These are phyloP conservation scores for Aphanomyces astaci DNA, from an alignment of 352 stramenopile species.

Conservation along the genomic window DNA sequence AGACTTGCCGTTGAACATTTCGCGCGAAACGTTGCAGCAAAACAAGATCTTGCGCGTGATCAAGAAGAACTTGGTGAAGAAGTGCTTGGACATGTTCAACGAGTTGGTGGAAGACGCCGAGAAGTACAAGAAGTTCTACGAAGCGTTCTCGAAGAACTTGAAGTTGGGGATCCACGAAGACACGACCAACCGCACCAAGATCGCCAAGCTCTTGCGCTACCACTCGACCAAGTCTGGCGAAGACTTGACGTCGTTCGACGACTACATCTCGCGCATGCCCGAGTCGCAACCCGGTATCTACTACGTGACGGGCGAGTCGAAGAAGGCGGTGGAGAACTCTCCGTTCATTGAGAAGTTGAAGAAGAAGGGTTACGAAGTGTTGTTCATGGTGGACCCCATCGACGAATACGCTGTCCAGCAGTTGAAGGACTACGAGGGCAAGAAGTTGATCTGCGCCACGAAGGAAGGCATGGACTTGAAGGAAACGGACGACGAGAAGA, in stretches of 20 bases:
- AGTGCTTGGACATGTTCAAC: slow-evolving; percentile 98
- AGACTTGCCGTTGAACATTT: slow-evolving; percentile 99
- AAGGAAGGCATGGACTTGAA: slow-evolving; percentile 97
- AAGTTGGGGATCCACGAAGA: slow-evolving; percentile 99
- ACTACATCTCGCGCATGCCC: slow-evolving; percentile 97
- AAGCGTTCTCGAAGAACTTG: slow-evolving; percentile 99
- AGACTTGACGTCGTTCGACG: slow-evolving; percentile 95
- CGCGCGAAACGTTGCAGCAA: slow-evolving; percentile 99
- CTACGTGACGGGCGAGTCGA: slow-evolving; percentile 99
- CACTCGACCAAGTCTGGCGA: slow-evolving; percentile 98
- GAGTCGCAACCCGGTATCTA: slow-evolving; percentile 98
- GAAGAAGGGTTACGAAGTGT: slow-evolving; percentile 99
- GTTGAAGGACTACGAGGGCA: slow-evolving; percentile 99
- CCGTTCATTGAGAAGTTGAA: slow-evolving; percentile 99
- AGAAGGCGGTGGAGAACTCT: slow-evolving; percentile 98
- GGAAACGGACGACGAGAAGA: slow-evolving; percentile 97
- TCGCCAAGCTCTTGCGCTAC: slow-evolving; percentile 99
- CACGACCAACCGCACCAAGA: slow-evolving; percentile 98
- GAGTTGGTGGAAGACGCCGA: slow-evolving; percentile 97
- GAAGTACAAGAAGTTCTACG: slow-evolving; percentile 99
- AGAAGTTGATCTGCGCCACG: slow-evolving; percentile 99
- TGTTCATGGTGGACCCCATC: slow-evolving; percentile 99
- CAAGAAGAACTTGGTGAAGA: slow-evolving; percentile 99
- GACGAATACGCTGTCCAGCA: slow-evolving; percentile 99
- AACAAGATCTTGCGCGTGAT: slow-evolving; percentile 99